Evolutionary conservation across 192 early-diverging fungal genomes (phyloP).

Genomic region (Geranomyces michiganensis): DNA sequence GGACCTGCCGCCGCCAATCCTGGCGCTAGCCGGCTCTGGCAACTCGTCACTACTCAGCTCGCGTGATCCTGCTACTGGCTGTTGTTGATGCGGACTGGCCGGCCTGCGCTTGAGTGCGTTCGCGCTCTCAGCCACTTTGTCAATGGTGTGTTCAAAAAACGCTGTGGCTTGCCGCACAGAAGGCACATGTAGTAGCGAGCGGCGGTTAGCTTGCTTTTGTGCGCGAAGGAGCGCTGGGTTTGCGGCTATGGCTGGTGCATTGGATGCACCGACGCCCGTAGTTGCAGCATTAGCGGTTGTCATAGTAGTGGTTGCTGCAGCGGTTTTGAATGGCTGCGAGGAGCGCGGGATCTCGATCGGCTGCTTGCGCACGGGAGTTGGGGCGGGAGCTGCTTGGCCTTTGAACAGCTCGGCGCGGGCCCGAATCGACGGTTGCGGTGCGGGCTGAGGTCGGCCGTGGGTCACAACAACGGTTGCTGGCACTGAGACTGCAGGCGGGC

Average conservation of each 20-base stretch:
- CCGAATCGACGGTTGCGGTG: background rate
- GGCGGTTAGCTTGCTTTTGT: slow-evolving; percentile 26
- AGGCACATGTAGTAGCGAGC: slow-evolving; percentile 19
- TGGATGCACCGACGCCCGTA: too few relatives aligned
- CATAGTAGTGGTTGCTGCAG: too few relatives aligned
- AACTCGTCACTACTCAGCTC: background rate
- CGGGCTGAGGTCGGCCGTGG: too few relatives aligned
- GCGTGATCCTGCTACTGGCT: too few relatives aligned
- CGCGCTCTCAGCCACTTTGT: slow-evolving; percentile 24
- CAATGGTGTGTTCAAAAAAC: slow-evolving; percentile 26
- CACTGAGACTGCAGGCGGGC: too few relatives aligned
- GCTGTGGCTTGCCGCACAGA: slow-evolving; percentile 23
- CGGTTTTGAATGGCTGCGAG: too few relatives aligned
- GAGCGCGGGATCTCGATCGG: background rate
- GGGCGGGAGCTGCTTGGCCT: background rate
- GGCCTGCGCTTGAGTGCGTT: slow-evolving; percentile 17
- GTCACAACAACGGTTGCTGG: too few relatives aligned
- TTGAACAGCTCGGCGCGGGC: slow-evolving; percentile 8
- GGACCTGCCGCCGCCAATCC: background rate
- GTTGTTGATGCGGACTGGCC: background rate
- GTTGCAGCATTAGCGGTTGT: too few relatives aligned
- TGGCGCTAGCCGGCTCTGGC: background rate
- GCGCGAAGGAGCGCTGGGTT: background rate
- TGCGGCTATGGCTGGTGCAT: too few relatives aligned
- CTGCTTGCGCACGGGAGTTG: background rate